Evolutionary conservation across 202 grass and related monocot genomes (phyloP).

Genomic region (Tripidium arundinaceum): DNA sequence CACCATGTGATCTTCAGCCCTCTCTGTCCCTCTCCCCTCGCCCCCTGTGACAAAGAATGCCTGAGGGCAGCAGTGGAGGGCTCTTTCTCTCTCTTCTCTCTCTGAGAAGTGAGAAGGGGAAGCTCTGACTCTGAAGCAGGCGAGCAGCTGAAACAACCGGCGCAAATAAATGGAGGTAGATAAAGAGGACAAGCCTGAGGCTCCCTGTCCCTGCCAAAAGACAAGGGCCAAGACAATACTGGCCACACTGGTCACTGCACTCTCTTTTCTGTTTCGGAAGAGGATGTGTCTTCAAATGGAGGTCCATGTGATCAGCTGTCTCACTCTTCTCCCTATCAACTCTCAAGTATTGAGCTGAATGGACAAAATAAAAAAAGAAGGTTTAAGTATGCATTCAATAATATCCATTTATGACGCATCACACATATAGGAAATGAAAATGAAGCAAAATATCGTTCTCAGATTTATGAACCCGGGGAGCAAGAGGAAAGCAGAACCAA

Average conservation of each 20-base stretch:
- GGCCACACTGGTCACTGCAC: constrained; percentile 29
- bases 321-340: constrained; percentile 25
- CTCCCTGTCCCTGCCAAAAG: constrained; percentile 43
- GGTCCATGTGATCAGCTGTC: constrained; percentile 50
- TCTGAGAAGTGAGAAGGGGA: neutral
- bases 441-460: constrained; percentile 17
- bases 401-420: neutral
- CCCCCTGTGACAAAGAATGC: constrained; percentile 33
- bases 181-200: constrained; percentile 44
- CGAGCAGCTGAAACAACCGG: constrained; percentile 34
- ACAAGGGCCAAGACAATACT: constrained; percentile 38
- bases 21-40: constrained; percentile 36
- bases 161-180: constrained; percentile 38
- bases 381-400: neutral
- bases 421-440: neutral
- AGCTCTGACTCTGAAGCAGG: constrained; percentile 9
- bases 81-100: neutral
- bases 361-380: neutral
- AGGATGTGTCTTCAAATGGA: constrained; percentile 20
- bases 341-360: constrained; percentile 7
- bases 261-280: constrained; percentile 33
- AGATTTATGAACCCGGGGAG: neutral
- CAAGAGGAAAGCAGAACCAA: constrained; percentile 15
- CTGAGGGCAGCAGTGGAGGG: neutral
- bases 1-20: constrained; percentile 61